Evolutionary conservation across 441 rosid species (phyloP).

Genomic region (Kokia cookei): DNA sequence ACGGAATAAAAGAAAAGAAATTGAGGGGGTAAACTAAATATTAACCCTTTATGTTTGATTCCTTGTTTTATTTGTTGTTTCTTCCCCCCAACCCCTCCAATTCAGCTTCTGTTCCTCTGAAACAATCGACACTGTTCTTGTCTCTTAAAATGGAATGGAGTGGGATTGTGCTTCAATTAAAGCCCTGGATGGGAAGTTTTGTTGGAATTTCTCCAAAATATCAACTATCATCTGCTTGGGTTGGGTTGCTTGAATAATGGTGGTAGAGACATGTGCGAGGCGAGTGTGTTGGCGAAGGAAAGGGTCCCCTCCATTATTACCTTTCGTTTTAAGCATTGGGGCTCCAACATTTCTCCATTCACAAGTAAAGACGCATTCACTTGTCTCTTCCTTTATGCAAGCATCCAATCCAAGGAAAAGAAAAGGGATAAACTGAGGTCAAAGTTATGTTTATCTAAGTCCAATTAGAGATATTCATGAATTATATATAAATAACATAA

Average conservation of each 20-base stretch:
- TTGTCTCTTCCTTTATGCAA: neutral
- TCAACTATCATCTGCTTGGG: too few relatives aligned
- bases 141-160: neutral
- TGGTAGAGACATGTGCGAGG: neutral
- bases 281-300: neutral
- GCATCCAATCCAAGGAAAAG: neutral
- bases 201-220: neutral
- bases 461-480: too few relatives aligned
- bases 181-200: neutral
- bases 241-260: neutral
- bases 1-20: too few relatives aligned
- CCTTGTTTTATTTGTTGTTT: neutral
- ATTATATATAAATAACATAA: too few relatives aligned
- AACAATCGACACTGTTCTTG: neutral
- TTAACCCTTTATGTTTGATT: neutral
- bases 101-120: neutral
- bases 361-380: neutral
- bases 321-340: neutral
- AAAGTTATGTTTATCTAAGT: too few relatives aligned
- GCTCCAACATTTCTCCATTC: neutral
- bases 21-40: too few relatives aligned
- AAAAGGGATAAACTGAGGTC: neutral
- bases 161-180: neutral
- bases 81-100: too few relatives aligned
- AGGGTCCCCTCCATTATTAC: neutral